A percentile compares a stretch with the other conserved stretches of the same genome.
Evolutionary conservation across 176 grass and related monocot species (phyloP).

Genomic region (Hordeum vulgare): MorexV3_pseudomolecules_assembly NC_058521.1:303622900-303623399

Average conservation of each 20-base stretch:
- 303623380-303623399: too few relatives aligned
- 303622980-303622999: constrained; percentile 4
- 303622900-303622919: constrained; percentile 15
- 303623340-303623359: too few relatives aligned
- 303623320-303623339: too few relatives aligned
- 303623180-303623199: too few relatives aligned
- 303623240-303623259: too few relatives aligned
- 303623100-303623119: neutral
- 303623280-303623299: too few relatives aligned
- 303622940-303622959: neutral
- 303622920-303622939: constrained; percentile 2
- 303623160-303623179: neutral
- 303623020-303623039: neutral
- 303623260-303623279: too few relatives aligned
- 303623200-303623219: too few relatives aligned
- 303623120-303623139: too few relatives aligned
- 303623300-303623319: too few relatives aligned
- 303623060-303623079: neutral
- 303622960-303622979: neutral
- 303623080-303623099: neutral
- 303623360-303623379: too few relatives aligned
- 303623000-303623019: constrained; percentile 1
- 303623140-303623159: neutral
- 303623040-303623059: neutral
- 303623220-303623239: too few relatives aligned